Percentiles rank a stretch among this genome's conserved stretches.
phyloP scores from a whole-genome alignment of 306 rosid genomes.

The Prunus mongolica region DNA sequence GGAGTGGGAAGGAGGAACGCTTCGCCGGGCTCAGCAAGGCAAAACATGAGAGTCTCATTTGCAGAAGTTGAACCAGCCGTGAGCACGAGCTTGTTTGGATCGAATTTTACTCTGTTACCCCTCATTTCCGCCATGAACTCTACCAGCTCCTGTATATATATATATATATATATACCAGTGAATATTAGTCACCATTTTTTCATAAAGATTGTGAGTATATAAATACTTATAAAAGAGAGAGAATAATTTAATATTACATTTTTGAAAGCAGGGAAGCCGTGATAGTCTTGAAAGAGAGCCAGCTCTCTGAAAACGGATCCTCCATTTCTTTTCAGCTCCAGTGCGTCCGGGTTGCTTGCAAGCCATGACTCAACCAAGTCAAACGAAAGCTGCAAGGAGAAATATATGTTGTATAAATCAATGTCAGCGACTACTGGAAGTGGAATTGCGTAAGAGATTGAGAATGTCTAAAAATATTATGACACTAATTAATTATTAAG shows the following conservation, averaged over 20 bases:
- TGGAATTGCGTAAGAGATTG: neutral
- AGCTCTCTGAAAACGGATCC: slow-evolving; percentile 60
- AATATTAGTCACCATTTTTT: neutral
- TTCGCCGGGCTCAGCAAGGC: slow-evolving; percentile 76
- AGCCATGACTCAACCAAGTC: slow-evolving; percentile 71
- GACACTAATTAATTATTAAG: neutral
- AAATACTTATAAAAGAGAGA: no score
- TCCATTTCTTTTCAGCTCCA: slow-evolving; percentile 53
- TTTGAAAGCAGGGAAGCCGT: slow-evolving; percentile 74
- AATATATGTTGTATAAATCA: neutral
- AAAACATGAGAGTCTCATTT: slow-evolving; percentile 81
- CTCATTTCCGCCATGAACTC: slow-evolving; percentile 61
- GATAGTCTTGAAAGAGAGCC: slow-evolving; percentile 89
- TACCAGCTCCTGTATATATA: slow-evolving; percentile 46
- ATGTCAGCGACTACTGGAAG: neutral
- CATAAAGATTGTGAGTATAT: neutral
- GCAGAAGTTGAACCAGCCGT: slow-evolving; percentile 88
- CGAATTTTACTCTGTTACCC: slow-evolving; percentile 48
- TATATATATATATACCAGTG: no score
- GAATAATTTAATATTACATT: slow-evolving; percentile 25
- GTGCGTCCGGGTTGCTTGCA: slow-evolving; percentile 42
- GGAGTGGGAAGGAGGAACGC: slow-evolving; percentile 89
- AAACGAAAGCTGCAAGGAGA: slow-evolving; percentile 56
- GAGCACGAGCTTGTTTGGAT: slow-evolving; percentile 56
- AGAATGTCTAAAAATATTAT: neutral